phyloP scores from a whole-genome alignment of 305 asterid species.

The Fraxinus greggii region DNA sequence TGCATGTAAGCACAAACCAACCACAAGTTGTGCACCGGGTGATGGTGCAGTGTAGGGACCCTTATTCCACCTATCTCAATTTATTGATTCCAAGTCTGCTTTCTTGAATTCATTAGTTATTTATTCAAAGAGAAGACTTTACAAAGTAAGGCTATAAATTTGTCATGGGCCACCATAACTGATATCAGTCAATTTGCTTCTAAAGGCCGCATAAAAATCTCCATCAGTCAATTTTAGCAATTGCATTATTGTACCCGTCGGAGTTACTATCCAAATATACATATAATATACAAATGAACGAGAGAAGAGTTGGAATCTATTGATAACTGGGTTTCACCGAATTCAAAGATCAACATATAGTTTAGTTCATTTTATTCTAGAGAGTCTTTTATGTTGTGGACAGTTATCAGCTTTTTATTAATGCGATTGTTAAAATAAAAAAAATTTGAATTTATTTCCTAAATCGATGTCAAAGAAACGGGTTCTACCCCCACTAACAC shows the following conservation, averaged over 20 bases:
- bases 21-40: background rate
- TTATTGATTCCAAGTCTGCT: background rate
- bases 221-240: background rate
- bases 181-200: background rate
- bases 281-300: background rate
- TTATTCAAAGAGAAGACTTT: background rate
- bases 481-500: background rate
- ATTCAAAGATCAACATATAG: background rate
- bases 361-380: no score
- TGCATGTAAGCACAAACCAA: background rate
- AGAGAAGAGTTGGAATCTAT: background rate
- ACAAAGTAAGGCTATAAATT: conserved; percentile 22
- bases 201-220: background rate
- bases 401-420: background rate
- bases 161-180: conserved; percentile 33
- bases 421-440: background rate
- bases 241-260: background rate
- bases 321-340: background rate
- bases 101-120: background rate
- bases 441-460: background rate
- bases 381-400: no score
- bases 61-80: background rate
- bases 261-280: background rate
- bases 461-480: background rate
- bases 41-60: background rate